These are phyloP conservation scores for Colletotrichum ledebouriae DNA, from an alignment of 2,329 filamentous ascomycete species.

Conservation along the genomic window DNA sequence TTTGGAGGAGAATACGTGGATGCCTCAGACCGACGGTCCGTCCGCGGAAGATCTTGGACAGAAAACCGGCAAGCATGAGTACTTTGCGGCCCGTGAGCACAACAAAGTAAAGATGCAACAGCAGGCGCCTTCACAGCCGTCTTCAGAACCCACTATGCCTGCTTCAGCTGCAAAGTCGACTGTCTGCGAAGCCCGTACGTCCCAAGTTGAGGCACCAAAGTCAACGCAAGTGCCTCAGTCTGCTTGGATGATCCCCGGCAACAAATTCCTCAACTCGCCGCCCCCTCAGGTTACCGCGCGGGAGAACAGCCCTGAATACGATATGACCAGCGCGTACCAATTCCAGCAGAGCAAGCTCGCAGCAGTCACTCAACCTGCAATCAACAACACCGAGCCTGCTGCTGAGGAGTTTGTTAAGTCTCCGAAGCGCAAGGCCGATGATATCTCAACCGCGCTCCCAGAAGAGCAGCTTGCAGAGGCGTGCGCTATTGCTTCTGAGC, in stretches of 20 bases:
- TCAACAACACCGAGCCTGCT: background rate
- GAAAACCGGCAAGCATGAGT: conserved; percentile 55
- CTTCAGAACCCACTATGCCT: background rate
- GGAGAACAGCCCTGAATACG: conserved; percentile 35
- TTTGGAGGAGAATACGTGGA: conserved; percentile 3
- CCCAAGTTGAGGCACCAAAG: conserved; percentile 9
- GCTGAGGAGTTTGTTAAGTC: conserved; percentile 2
- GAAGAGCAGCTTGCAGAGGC: conserved; percentile 42
- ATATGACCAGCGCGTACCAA: conserved; percentile 42
- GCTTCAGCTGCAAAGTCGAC: background rate
- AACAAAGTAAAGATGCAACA: conserved; percentile 47
- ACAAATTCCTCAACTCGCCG: conserved; percentile 35
- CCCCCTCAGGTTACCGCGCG: background rate
- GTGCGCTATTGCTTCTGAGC: background rate
- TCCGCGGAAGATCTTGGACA: conserved; percentile 51
- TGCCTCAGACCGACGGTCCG: conserved; percentile 5
- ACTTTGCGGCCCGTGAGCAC: conserved; percentile 55
- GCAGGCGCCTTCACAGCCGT: background rate
- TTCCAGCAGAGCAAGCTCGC: conserved; percentile 42
- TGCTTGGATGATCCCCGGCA: conserved; percentile 32
- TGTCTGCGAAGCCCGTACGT: background rate
- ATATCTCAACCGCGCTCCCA: conserved; percentile 46
- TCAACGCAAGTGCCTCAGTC: conserved; percentile 30
- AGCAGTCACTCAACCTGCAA: background rate
- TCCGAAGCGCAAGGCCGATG: conserved; percentile 51